These are phyloP conservation scores for Diaporthe sp. DNA, from an alignment of 2,329 filamentous ascomycete genomes.

Conservation along the genomic window DNA sequence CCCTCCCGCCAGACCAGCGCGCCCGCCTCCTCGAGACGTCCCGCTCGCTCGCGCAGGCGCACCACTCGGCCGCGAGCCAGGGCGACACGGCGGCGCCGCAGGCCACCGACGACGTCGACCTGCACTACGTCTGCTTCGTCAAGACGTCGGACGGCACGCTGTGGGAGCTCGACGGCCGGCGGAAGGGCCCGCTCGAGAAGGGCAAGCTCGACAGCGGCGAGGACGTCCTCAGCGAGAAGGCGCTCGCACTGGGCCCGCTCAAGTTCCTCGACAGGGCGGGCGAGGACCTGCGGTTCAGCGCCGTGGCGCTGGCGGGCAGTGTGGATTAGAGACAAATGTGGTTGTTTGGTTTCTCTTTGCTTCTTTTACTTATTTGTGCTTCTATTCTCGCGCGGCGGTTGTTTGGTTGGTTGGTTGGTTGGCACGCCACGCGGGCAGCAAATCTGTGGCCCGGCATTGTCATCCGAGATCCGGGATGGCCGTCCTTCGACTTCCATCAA, in stretches of 20 bases:
- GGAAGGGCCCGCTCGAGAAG: constrained; percentile 68
- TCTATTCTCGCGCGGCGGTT: neutral
- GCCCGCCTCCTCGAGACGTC: constrained; percentile 83
- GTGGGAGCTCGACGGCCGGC: constrained; percentile 72
- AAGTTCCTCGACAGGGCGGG: constrained; percentile 69
- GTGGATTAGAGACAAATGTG: constrained; percentile 53
- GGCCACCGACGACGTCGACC: constrained; percentile 85
- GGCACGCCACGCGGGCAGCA: neutral
- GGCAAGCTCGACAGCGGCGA: constrained; percentile 70
- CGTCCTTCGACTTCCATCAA: neutral
- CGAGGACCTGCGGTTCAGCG: constrained; percentile 70
- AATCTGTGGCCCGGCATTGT: neutral
- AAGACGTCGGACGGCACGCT: constrained; percentile 75
- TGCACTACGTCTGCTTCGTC: constrained; percentile 97
- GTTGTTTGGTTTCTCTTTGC: neutral
- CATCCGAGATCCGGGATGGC: neutral
- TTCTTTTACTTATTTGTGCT: neutral
- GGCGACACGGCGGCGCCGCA: constrained; percentile 85
- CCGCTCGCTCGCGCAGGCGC: constrained; percentile 80
- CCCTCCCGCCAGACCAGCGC: constrained; percentile 74
- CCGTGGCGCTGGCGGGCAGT: constrained; percentile 66
- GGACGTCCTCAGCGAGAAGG: constrained; percentile 81
- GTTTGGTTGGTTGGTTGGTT: neutral
- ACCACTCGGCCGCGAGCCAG: constrained; percentile 79
- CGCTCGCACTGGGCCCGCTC: constrained; percentile 75